phyloP scores from a whole-genome alignment of 495 filamentous ascomycete species.

The Talaromyces wortmannii region DNA sequence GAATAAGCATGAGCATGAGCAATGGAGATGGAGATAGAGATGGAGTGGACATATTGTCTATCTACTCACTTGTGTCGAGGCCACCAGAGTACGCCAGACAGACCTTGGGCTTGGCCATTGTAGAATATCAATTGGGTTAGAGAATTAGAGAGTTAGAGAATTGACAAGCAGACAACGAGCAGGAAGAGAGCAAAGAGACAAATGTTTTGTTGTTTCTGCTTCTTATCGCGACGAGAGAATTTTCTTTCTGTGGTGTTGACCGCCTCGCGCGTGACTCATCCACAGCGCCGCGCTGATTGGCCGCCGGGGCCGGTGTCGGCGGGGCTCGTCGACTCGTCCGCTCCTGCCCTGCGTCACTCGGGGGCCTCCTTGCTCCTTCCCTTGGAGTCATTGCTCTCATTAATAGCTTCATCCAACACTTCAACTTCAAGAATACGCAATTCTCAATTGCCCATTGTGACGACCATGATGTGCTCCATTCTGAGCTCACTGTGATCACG shows the following conservation, averaged over 20 bases:
- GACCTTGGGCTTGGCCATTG: slow-evolving; percentile 10
- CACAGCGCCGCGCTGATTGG: neutral
- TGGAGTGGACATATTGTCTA: too few relatives aligned
- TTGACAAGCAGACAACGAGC: neutral
- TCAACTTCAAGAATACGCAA: too few relatives aligned
- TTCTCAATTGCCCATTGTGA: too few relatives aligned
- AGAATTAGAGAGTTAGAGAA: neutral
- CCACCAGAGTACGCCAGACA: slow-evolving; percentile 11
- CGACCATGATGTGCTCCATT: too few relatives aligned
- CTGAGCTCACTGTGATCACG: too few relatives aligned
- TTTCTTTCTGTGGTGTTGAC: neutral
- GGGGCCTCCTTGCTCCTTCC: too few relatives aligned
- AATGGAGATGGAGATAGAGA: too few relatives aligned
- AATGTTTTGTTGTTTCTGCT: neutral
- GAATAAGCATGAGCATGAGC: neutral
- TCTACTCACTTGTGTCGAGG: slow-evolving; percentile 27
- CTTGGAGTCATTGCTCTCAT: too few relatives aligned
- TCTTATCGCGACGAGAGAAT: neutral
- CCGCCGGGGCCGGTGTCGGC: neutral
- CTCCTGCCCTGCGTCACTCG: neutral
- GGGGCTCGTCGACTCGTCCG: neutral
- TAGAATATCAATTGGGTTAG: neutral
- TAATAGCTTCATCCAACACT: too few relatives aligned
- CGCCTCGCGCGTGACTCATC: neutral
- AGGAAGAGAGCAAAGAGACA: neutral